These are phyloP conservation scores for Orbilia quercus DNA, from an alignment of 2,329 filamentous ascomycete genomes.

Conservation along the genomic window DNA sequence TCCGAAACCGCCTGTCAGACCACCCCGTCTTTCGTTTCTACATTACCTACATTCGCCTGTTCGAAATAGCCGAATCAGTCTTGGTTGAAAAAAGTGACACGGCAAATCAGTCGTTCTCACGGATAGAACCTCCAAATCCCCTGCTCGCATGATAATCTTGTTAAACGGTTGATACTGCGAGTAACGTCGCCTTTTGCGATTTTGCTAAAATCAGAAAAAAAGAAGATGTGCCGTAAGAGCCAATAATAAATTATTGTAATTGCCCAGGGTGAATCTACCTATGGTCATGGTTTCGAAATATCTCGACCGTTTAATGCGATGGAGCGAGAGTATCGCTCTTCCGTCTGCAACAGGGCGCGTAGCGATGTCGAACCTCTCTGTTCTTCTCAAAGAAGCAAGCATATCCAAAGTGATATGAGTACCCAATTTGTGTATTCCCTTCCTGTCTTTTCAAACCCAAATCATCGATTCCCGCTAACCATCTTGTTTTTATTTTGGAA, in stretches of 20 bases:
- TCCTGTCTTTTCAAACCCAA: slow-evolving; percentile 32
- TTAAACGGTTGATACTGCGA: slow-evolving; percentile 21
- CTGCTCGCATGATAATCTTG: slow-evolving; percentile 41
- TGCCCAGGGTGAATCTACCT: slow-evolving; percentile 33
- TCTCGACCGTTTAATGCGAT: slow-evolving; percentile 31
- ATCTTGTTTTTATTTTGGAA: slow-evolving; percentile 17
- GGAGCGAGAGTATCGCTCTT: slow-evolving; percentile 17
- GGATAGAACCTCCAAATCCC: slow-evolving; percentile 33
- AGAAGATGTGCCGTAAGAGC: slow-evolving; percentile 20
- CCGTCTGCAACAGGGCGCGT: slow-evolving; percentile 10
- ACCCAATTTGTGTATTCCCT: slow-evolving; percentile 1
- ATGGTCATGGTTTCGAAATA: slow-evolving; percentile 37
- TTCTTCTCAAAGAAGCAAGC: slow-evolving; percentile 40
- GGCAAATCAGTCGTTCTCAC: slow-evolving; percentile 30
- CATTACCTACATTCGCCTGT: slow-evolving; percentile 47
- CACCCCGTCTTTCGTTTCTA: slow-evolving; percentile 45
- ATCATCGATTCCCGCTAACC: slow-evolving; percentile 12
- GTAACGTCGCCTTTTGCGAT: slow-evolving; percentile 15
- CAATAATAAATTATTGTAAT: slow-evolving; percentile 35
- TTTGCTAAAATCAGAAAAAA: slow-evolving; percentile 48
- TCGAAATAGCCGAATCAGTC: slow-evolving; percentile 51
- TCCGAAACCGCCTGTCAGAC: slow-evolving; percentile 52
- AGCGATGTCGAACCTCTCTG: slow-evolving; percentile 12
- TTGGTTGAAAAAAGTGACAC: slow-evolving; percentile 38
- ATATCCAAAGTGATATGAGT: slow-evolving; percentile 26